Evolutionary conservation across 345 rosid species (phyloP).

Genomic region (Balakata baccata): DNA sequence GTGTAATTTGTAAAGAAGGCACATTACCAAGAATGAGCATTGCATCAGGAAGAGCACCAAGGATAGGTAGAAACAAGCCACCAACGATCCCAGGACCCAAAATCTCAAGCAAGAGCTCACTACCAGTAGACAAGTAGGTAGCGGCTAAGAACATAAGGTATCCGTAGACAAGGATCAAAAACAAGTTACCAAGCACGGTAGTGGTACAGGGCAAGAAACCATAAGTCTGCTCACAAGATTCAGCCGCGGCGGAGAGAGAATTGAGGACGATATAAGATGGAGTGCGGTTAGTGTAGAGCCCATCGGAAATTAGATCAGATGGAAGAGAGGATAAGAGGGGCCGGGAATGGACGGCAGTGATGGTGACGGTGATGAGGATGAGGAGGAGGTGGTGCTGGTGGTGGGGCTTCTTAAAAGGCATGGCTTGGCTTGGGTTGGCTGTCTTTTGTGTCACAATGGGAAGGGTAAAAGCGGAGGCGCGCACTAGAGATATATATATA

Average conservation of each 20-base stretch:
- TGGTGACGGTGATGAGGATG: constrained; percentile 7
- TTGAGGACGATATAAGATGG: constrained; percentile 4
- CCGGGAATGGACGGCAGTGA: constrained; percentile 38
- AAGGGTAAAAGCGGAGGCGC: background rate
- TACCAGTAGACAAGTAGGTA: constrained; percentile 70
- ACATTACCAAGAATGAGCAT: constrained; percentile 81
- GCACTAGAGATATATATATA: too few relatives aligned
- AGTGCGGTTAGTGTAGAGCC: constrained; percentile 23
- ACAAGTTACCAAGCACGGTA: constrained; percentile 67
- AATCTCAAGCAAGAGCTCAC: constrained; percentile 89
- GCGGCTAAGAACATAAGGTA: constrained; percentile 80
- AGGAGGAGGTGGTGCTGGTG: constrained; percentile 19
- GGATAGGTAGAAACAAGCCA: constrained; percentile 85
- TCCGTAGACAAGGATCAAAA: constrained; percentile 72
- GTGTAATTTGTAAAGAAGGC: too few relatives aligned
- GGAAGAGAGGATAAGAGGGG: constrained; percentile 11
- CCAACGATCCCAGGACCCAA: constrained; percentile 93
- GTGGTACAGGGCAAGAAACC: constrained; percentile 94
- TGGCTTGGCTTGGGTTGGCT: background rate
- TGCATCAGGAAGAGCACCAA: constrained; percentile 97
- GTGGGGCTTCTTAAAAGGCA: background rate
- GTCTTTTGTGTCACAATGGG: background rate
- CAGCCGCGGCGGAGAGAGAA: constrained; percentile 7
- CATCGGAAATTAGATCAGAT: constrained; percentile 58
- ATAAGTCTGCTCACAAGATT: constrained; percentile 80